Evolutionary conservation across 176 grass and related monocot genomes (phyloP).

Genomic region (Musa itinerans): DNA sequence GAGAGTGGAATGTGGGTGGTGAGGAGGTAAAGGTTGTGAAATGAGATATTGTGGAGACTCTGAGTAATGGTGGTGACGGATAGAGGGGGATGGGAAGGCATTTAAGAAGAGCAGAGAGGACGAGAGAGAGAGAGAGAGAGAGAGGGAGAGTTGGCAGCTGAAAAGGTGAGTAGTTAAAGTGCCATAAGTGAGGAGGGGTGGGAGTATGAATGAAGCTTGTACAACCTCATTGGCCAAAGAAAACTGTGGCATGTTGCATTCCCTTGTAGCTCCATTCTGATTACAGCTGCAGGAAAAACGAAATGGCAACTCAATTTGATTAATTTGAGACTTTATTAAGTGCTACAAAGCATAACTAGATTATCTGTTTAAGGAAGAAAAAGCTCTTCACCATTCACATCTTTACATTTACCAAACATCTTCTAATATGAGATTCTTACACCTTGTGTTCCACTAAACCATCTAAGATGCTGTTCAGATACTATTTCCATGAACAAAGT

Average conservation of each 20-base stretch:
- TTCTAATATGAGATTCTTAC: not conserved
- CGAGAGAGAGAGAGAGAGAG: not conserved
- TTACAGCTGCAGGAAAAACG: not conserved
- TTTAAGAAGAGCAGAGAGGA: not conserved
- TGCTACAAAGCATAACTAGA: not conserved
- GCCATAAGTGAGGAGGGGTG: not conserved
- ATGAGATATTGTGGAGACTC: too few relatives aligned
- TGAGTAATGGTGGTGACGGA: not conserved
- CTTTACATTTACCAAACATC: not conserved
- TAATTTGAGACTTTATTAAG: not conserved
- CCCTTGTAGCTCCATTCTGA: not conserved
- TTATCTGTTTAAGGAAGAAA: not conserved
- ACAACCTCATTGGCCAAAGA: not conserved
- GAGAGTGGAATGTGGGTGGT: not conserved
- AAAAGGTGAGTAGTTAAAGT: not conserved
- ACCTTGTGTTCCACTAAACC: too few relatives aligned
- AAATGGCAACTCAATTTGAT: not conserved
- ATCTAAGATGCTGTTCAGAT: too few relatives aligned
- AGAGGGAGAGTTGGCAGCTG: not conserved
- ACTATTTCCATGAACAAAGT: too few relatives aligned
- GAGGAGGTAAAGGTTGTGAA: not conserved
- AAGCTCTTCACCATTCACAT: too few relatives aligned
- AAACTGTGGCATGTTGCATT: too few relatives aligned
- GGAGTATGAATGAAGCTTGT: not conserved
- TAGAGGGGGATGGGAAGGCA: not conserved